Conservation (phyloP, 768 basidiomycete genomes). For the Tephrocybe sp. region DNA sequence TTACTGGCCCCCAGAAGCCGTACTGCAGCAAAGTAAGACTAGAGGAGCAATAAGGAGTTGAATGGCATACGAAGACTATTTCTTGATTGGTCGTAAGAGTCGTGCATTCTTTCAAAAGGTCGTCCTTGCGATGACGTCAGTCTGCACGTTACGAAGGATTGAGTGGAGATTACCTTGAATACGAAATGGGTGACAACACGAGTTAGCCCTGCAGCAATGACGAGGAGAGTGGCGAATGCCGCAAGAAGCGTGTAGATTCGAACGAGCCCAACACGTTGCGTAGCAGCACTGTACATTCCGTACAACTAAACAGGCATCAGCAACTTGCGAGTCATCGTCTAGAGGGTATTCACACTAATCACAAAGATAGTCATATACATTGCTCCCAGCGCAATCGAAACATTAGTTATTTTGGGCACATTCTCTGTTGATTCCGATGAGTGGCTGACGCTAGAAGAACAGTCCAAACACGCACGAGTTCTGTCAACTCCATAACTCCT, state of each 20-base stretch:
- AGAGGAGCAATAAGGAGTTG: not conserved
- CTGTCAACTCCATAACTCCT: slow-evolving; percentile 48
- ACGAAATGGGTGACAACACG: slow-evolving; percentile 65
- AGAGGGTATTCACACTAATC: slow-evolving; percentile 40
- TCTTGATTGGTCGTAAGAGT: slow-evolving; percentile 32
- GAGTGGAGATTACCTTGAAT: slow-evolving; percentile 50
- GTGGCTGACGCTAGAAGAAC: not conserved
- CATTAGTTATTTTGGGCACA: slow-evolving; percentile 44
- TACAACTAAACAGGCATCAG: slow-evolving; percentile 30
- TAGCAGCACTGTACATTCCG: slow-evolving; percentile 49
- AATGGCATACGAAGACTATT: slow-evolving; percentile 32
- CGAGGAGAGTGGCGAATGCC: slow-evolving; percentile 43
- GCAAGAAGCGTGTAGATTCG: slow-evolving; percentile 58
- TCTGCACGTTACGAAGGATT: not conserved
- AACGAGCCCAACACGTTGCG: slow-evolving; percentile 56
- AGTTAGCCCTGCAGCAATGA: slow-evolving; percentile 52
- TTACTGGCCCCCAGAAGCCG: slow-evolving; percentile 55
- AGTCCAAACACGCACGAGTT: slow-evolving; percentile 38
- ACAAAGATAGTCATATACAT: slow-evolving; percentile 50
- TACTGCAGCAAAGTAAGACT: slow-evolving; percentile 29
- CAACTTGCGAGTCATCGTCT: not conserved
- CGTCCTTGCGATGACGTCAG: slow-evolving; percentile 39
- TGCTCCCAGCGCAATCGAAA: slow-evolving; percentile 61
- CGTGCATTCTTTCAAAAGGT: slow-evolving; percentile 58
- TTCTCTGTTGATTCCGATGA: slow-evolving; percentile 28